Evolutionary conservation across 1,139 yeast genomes (phyloP), one percentile per base, ranked within the genome.

Genomic region (Taphrina deformans): DNA sequence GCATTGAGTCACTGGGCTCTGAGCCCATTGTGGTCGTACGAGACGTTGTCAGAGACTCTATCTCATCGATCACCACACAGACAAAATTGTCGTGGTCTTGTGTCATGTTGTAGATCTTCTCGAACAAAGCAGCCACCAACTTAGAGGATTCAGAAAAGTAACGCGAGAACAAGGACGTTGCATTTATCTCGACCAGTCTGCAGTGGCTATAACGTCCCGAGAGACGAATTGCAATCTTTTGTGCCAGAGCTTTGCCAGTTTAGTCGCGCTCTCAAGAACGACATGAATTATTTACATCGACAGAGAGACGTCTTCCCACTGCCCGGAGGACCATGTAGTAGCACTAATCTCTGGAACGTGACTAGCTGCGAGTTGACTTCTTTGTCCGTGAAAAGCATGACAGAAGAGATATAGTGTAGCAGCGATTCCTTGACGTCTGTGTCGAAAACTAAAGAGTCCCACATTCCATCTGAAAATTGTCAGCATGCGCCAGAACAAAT

Each of bases 251-350:
- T 44, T 26, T 23, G 1, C 2, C 29, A 23, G 5, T 44, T 44
- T 27, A 38, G 51, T 18, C 7, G 35, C 33, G 23, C 1, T 16
- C 26, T 44, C 48, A 21, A 44, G n/a, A n/a, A n/a, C n/a, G n/a
- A n/a, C n/a, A n/a, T n/a, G n/a, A n/a, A n/a, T n/a, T n/a, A n/a
- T n/a, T 38, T 18, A 55, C 61, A 53, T 16, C 52, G 58, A 44
- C 70, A 69, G 14, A 69, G 67, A 26, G 69, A 67, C 4, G 71
- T 69, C 52, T 69, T 69, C 26, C 71, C 71, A 9, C 68, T 68
- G 10, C 71, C 71, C 0, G 71, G 71, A 2, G 70, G 70, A 1
- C 71, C 71, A 56, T 69, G 69, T n/a, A 69, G 67, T 2, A 69
- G 65, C 12, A 69, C 46, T 5, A 68, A 61, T 35, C 65, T 24